These are phyloP conservation scores for Begonia fuchsioides DNA, from an alignment of 306 rosid species.

Conservation along the genomic window DNA sequence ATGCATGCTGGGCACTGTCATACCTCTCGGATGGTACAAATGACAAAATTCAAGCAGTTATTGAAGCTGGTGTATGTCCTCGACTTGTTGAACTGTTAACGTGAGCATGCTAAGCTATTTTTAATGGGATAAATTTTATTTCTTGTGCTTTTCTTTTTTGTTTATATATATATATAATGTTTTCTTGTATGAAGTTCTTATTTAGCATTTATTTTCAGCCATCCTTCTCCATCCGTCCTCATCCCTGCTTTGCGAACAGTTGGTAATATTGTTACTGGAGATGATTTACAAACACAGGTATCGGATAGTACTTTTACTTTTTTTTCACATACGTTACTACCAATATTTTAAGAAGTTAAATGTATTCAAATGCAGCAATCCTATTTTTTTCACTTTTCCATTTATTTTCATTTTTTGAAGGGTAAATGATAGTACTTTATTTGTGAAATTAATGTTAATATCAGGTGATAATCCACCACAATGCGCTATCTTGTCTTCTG, in stretches of 20 bases:
- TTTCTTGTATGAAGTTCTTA: neutral
- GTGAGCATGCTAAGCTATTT: neutral
- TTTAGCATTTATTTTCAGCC: constrained; percentile 12
- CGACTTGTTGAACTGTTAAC: neutral
- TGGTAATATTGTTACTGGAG: constrained; percentile 54
- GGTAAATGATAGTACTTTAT: too few relatives aligned
- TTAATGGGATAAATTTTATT: neutral
- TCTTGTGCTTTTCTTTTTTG: neutral
- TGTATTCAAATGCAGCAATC: too few relatives aligned
- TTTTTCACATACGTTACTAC: neutral
- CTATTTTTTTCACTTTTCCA: constrained; percentile 10
- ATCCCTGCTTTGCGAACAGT: constrained; percentile 50
- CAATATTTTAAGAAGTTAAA: too few relatives aligned
- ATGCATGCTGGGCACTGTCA: constrained; percentile 1
- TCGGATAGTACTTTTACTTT: neutral
- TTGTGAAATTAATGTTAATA: too few relatives aligned
- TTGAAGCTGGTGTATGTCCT: neutral
- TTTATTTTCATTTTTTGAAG: too few relatives aligned
- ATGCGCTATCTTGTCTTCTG: constrained; percentile 34
- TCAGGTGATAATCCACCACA: constrained; percentile 24
- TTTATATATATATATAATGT: neutral
- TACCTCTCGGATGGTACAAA: neutral
- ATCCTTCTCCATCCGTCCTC: constrained; percentile 43
- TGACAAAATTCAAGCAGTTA: neutral
- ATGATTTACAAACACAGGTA: constrained; percentile 61